phyloP scores from a whole-genome alignment of 225 moss, liverwort and hornwort genomes.

The Bryoerythrophyllum caledonicum region DNA sequence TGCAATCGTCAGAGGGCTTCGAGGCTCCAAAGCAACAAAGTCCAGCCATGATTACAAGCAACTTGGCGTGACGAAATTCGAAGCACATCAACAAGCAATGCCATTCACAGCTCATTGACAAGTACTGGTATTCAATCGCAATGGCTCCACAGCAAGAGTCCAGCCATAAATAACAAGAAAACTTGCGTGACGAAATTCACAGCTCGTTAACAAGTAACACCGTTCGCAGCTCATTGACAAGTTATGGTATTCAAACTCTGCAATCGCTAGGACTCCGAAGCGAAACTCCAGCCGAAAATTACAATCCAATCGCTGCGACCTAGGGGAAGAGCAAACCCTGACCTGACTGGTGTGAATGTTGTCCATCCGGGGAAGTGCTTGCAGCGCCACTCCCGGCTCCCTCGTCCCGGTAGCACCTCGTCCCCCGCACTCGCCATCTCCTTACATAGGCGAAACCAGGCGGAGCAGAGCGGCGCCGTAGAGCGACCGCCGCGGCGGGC shows the following conservation, averaged over 20 bases:
- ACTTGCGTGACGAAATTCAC: background rate
- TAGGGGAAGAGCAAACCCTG: slow-evolving; percentile 10
- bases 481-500: slow-evolving; percentile 4
- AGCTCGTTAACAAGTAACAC: background rate
- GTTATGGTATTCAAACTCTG: no score
- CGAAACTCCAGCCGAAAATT: no score
- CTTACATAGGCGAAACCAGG: background rate
- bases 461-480: slow-evolving; percentile 24
- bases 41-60: no score
- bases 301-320: background rate
- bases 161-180: background rate
- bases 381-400: slow-evolving; percentile 23
- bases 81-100: no score
- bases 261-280: no score
- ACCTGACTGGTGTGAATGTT: slow-evolving; percentile 32
- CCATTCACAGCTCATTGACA: no score
- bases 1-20: no score
- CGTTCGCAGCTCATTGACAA: background rate
- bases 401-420: slow-evolving; percentile 50
- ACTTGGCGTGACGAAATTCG: no score
- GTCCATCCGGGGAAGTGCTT: no score
- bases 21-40: no score
- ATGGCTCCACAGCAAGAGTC: no score
- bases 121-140: no score
- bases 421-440: slow-evolving; percentile 17